Evolutionary conservation across 306 rosid species (phyloP).

Genomic region (barrel medic (Medicago truncatula)): MtrunA17r5.0-ANR NC_053044.1:43805501-43806000

Average conservation of each 20-base stretch:
- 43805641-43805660: slow-evolving; percentile 80
- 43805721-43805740: slow-evolving; percentile 70
- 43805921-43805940: slow-evolving; percentile 75
- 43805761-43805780: slow-evolving; percentile 72
- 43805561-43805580: slow-evolving; percentile 75
- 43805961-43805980: slow-evolving; percentile 92
- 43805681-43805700: slow-evolving; percentile 86
- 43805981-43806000: slow-evolving; percentile 74
- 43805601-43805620: slow-evolving; percentile 78
- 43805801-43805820: slow-evolving; percentile 70
- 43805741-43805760: slow-evolving; percentile 68
- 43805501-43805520: slow-evolving; percentile 42
- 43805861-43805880: slow-evolving; percentile 66
- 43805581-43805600: slow-evolving; percentile 70
- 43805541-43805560: slow-evolving; percentile 17
- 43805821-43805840: slow-evolving; percentile 67
- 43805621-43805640: slow-evolving; percentile 89
- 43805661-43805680: slow-evolving; percentile 91
- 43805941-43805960: slow-evolving; percentile 86
- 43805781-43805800: slow-evolving; percentile 91
- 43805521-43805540: slow-evolving; percentile 38
- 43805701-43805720: slow-evolving; percentile 68
- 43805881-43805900: slow-evolving; percentile 61
- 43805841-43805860: slow-evolving; percentile 72
- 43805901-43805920: slow-evolving; percentile 80